These are phyloP conservation scores for Stagonosporopsis vannaccii DNA, from an alignment of 2,329 filamentous ascomycete species.

Conservation along the genomic window DNA sequence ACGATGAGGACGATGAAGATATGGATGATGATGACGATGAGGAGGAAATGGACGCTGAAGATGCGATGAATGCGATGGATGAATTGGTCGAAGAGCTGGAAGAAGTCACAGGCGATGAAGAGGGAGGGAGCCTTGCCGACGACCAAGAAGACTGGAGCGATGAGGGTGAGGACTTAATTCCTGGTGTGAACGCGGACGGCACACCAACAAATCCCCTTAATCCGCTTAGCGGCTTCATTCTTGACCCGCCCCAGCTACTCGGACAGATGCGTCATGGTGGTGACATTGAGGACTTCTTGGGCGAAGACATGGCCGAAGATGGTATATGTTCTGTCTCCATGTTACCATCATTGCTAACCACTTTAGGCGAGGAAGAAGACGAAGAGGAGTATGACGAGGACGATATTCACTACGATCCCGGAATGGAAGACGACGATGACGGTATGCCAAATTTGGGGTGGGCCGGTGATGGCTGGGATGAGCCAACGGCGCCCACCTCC, in stretches of 20 bases:
- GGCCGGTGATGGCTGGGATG: slow-evolving; percentile 61
- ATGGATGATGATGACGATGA: slow-evolving; percentile 57
- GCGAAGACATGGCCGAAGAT: slow-evolving; percentile 66
- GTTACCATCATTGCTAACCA: slow-evolving; percentile 41
- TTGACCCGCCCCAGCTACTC: slow-evolving; percentile 49
- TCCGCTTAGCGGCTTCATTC: slow-evolving; percentile 38
- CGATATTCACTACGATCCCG: slow-evolving; percentile 65
- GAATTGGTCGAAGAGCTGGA: slow-evolving; percentile 49
- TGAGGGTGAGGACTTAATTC: slow-evolving; percentile 56
- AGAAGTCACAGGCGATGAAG: slow-evolving; percentile 57
- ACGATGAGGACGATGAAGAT: slow-evolving; percentile 59
- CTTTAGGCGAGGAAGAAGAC: slow-evolving; percentile 52
- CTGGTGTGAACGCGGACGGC: slow-evolving; percentile 58
- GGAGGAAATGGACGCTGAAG: slow-evolving; percentile 49
- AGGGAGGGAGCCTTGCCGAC: slow-evolving; percentile 55
- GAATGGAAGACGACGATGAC: slow-evolving; percentile 57
- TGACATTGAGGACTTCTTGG: slow-evolving; percentile 60
- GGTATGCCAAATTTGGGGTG: slow-evolving; percentile 53
- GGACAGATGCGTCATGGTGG: slow-evolving; percentile 54
- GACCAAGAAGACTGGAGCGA: slow-evolving; percentile 54
- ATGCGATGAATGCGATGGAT: slow-evolving; percentile 27
- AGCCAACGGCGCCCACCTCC: slow-evolving; percentile 52
- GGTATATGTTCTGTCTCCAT: slow-evolving; percentile 55
- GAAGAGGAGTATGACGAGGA: slow-evolving; percentile 73
- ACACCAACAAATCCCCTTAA: slow-evolving; percentile 53